phyloP scores from a whole-genome alignment of 1,139 yeast genomes.

The Sporopachydermia cereana region DNA sequence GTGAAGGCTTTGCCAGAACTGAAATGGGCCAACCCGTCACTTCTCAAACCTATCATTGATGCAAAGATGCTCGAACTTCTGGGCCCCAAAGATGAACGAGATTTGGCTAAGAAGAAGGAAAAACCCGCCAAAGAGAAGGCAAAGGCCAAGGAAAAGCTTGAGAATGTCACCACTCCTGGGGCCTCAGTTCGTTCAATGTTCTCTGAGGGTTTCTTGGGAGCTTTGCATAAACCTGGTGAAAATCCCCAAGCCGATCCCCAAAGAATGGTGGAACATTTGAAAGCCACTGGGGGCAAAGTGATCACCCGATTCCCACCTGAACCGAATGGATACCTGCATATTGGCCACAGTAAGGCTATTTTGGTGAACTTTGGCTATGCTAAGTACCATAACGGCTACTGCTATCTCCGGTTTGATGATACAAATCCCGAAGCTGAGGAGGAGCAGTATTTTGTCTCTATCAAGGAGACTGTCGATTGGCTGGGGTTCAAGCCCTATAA shows the following conservation, averaged over 20 bases:
- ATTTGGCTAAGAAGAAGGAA: slow-evolving; percentile 66
- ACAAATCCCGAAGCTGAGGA: slow-evolving; percentile 99
- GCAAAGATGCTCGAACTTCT: slow-evolving; percentile 52
- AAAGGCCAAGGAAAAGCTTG: slow-evolving; percentile 10
- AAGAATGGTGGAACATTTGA: slow-evolving; percentile 67
- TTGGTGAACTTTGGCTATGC: slow-evolving; percentile 96
- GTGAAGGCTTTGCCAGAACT: slow-evolving; percentile 61
- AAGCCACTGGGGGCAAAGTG: slow-evolving; percentile 69
- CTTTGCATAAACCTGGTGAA: slow-evolving; percentile 89
- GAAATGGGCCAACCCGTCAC: slow-evolving; percentile 86
- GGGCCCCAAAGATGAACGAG: slow-evolving; percentile 97
- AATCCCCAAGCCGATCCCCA: slow-evolving; percentile 86
- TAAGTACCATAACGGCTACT: slow-evolving; percentile 68
- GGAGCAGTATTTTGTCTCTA: slow-evolving; percentile 77
- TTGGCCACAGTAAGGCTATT: slow-evolving; percentile 97
- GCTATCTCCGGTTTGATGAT: slow-evolving; percentile 91
- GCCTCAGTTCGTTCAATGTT: slow-evolving; percentile 50
- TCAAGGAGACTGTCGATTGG: slow-evolving; percentile 80
- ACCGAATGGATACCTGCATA: slow-evolving; percentile 93
- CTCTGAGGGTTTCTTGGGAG: slow-evolving; percentile 90
- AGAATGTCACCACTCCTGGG: slow-evolving; percentile 7
- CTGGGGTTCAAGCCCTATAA: slow-evolving; percentile 89
- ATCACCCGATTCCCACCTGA: slow-evolving; percentile 97
- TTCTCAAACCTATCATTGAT: slow-evolving; percentile 81
- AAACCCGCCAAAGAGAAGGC: slow-evolving; percentile 26